Percentiles rank a stretch among this genome's conserved stretches.
Evolutionary conservation across 345 rosid genomes (phyloP).

Genomic region (Corchorus capsularis): DNA sequence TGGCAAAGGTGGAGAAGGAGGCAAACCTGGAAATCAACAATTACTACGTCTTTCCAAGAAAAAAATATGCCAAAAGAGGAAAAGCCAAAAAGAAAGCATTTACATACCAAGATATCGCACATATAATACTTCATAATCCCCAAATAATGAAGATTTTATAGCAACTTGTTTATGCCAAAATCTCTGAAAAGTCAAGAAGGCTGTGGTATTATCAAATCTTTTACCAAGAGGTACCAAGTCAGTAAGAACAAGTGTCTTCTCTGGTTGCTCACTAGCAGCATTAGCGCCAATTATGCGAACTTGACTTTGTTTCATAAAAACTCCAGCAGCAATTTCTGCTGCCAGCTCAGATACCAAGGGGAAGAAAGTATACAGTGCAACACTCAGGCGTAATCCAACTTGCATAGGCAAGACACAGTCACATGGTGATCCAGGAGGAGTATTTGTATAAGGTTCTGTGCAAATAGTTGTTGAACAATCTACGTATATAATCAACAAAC

Average conservation of each 20-base stretch:
- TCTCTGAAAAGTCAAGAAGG: conserved; percentile 76
- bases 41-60: conserved; percentile 4
- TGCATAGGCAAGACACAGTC: conserved; percentile 95
- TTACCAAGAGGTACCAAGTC: conserved; percentile 89
- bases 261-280: conserved; percentile 82
- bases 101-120: conserved; percentile 76
- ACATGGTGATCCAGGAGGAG: conserved; percentile 95
- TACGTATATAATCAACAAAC: conserved; percentile 37
- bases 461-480: conserved; percentile 81
- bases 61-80: not conserved
- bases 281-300: conserved; percentile 94
- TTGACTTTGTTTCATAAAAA: conserved; percentile 95
- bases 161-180: conserved; percentile 80
- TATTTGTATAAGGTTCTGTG: conserved; percentile 80
- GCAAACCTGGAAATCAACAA: conserved; percentile 60
- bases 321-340: conserved; percentile 72
- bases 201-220: conserved; percentile 75
- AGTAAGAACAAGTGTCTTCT: conserved; percentile 75
- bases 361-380: conserved; percentile 89
- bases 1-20: conserved; percentile 78
- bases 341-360: conserved; percentile 94
- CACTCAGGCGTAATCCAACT: conserved; percentile 74
- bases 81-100: conserved; percentile 1
- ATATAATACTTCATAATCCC: conserved; percentile 77
- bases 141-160: conserved; percentile 61